These are phyloP conservation scores for Cenchrus purpureus DNA, from an alignment of 176 grass and related monocot genomes.

Conservation along the genomic window DNA sequence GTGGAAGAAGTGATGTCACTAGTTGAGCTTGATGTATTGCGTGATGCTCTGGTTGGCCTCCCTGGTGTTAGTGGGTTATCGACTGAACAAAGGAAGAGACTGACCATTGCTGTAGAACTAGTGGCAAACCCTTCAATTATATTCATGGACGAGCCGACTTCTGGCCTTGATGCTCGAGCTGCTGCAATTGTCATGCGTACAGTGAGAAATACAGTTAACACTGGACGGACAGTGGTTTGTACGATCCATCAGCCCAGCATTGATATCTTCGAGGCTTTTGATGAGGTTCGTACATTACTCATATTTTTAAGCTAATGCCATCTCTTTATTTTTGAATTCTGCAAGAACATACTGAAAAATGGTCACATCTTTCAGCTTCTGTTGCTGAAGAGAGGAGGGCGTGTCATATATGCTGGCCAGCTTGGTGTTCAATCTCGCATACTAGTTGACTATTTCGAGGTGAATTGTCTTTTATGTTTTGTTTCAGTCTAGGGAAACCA, in stretches of 20 bases:
- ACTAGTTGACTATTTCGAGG: conserved; percentile 90
- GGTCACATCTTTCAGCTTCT: conserved; percentile 65
- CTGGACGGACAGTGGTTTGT: conserved; percentile 89
- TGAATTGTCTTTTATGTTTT: conserved; percentile 16
- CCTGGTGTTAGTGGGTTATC: conserved; percentile 80
- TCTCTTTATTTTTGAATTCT: not conserved
- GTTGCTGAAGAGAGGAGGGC: conserved; percentile 83
- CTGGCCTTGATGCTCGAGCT: conserved; percentile 92
- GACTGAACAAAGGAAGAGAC: conserved; percentile 85
- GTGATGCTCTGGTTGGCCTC: conserved; percentile 83
- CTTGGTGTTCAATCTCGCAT: conserved; percentile 75
- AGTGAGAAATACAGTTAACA: conserved; percentile 93
- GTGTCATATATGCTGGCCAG: conserved; percentile 81
- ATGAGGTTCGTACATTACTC: conserved; percentile 58
- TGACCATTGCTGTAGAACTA: conserved; percentile 88
- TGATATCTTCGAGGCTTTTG: conserved; percentile 96
- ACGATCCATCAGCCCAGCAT: conserved; percentile 98
- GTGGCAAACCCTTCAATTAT: conserved; percentile 94
- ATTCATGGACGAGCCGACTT: conserved; percentile 99
- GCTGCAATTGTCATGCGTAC: conserved; percentile 95
- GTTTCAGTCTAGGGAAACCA: not conserved
- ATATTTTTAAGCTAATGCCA: not conserved
- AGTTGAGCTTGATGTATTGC: conserved; percentile 78
- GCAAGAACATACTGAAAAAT: conserved; percentile 12
- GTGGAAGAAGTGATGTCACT: conserved; percentile 91